These are phyloP conservation scores for Gossypium schwendimanii DNA, from an alignment of 441 rosid species.

Conservation along the genomic window DNA sequence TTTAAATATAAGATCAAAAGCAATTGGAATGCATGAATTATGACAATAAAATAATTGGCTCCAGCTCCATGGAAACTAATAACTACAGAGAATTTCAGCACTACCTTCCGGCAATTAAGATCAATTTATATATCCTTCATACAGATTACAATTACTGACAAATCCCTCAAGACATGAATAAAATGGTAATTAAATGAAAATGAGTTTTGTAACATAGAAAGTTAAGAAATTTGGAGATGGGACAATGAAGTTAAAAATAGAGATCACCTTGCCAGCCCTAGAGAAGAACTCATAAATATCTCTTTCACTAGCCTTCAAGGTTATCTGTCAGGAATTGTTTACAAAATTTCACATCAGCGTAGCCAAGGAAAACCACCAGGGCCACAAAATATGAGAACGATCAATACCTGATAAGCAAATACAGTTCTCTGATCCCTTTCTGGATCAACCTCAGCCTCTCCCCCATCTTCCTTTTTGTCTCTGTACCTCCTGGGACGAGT, in stretches of 20 bases:
- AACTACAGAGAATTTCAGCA: neutral
- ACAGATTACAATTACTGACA: neutral
- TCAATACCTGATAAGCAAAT: constrained; percentile 84
- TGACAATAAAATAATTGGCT: neutral
- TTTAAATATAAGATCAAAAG: constrained; percentile 3
- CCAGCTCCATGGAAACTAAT: neutral
- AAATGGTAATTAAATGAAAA: neutral
- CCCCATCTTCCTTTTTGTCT: constrained; percentile 77
- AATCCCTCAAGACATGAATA: neutral
- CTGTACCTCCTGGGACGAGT: constrained; percentile 57
- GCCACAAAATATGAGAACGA: neutral
- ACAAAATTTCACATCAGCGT: constrained; percentile 9
- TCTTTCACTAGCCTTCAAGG: constrained; percentile 91
- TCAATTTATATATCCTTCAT: neutral
- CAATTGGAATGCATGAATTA: neutral
- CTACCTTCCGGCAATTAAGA: neutral
- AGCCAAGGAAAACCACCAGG: neutral
- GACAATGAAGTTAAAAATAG: constrained; percentile 3
- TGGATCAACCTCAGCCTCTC: constrained; percentile 91
- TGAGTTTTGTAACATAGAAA: neutral
- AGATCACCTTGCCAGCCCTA: constrained; percentile 89
- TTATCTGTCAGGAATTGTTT: constrained; percentile 44
- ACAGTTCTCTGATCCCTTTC: constrained; percentile 99
- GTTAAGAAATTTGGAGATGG: neutral
- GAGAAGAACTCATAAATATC: constrained; percentile 93